phyloP scores from a whole-genome alignment of 2,329 filamentous ascomycete species.

The Verticillium dahliae region DNA sequence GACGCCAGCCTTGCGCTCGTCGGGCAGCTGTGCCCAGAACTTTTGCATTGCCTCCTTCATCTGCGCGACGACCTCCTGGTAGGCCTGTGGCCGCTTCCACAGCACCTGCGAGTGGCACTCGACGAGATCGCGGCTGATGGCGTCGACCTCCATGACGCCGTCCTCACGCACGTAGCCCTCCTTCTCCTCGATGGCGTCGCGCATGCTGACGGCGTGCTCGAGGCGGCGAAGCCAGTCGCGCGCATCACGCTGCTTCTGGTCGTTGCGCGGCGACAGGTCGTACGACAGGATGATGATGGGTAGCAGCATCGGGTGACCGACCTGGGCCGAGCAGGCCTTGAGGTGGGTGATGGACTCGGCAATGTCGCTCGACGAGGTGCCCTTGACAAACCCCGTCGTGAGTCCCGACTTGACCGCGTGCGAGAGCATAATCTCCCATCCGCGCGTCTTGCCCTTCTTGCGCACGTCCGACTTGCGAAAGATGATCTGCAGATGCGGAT shows the following conservation, averaged over 20 bases:
- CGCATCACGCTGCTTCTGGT: slow-evolving; percentile 56
- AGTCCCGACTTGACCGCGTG: slow-evolving; percentile 47
- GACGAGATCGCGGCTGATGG: slow-evolving; percentile 54
- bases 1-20: slow-evolving; percentile 13
- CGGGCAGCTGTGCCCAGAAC: slow-evolving; percentile 25
- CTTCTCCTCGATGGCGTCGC: slow-evolving; percentile 50
- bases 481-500: slow-evolving; percentile 54
- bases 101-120: slow-evolving; percentile 57
- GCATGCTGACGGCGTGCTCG: slow-evolving; percentile 55
- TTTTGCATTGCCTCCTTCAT: slow-evolving; percentile 40
- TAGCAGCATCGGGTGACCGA: slow-evolving; percentile 52
- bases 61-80: slow-evolving; percentile 44
- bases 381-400: slow-evolving; percentile 56
- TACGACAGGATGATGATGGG: slow-evolving; percentile 52
- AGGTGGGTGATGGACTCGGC: slow-evolving; percentile 42
- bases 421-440: slow-evolving; percentile 59
- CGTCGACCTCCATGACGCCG: slow-evolving; percentile 49
- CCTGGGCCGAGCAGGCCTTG: slow-evolving; percentile 38
- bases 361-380: slow-evolving; percentile 51
- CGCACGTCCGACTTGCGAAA: slow-evolving; percentile 61
- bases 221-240: slow-evolving; percentile 55
- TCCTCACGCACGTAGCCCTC: slow-evolving; percentile 46
- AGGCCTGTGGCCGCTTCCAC: slow-evolving; percentile 58
- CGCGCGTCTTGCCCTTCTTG: slow-evolving; percentile 56
- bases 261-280: slow-evolving; percentile 48